These are phyloP conservation scores for Entamoeba histolytica DNA, from an alignment of 208 protist species.

Conservation along the genomic window DNA sequence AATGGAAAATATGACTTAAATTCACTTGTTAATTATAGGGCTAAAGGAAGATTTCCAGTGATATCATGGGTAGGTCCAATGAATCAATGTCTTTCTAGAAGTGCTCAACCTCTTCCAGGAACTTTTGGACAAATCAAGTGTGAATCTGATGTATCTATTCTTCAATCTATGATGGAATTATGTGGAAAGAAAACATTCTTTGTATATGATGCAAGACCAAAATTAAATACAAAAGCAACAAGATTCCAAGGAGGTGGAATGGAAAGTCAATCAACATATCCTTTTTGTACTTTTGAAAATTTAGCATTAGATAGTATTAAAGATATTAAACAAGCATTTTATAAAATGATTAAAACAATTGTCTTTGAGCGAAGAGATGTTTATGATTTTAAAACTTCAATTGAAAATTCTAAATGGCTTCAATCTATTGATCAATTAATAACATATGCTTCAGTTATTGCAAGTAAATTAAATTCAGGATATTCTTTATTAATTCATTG, in stretches of 20 bases:
- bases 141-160: not conserved
- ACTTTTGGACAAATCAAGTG: not conserved
- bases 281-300: not conserved
- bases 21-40: not conserved
- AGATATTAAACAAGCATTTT: conserved; percentile 32
- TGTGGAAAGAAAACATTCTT: not conserved
- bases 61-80: not conserved
- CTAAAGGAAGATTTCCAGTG: not conserved
- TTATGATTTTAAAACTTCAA: not conserved
- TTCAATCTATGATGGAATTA: not conserved
- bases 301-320: conserved; percentile 38
- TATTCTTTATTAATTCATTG: conserved; percentile 37
- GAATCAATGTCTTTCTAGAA: not conserved
- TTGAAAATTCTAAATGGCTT: conserved; percentile 35
- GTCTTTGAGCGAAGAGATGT: not conserved
- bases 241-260: not conserved
- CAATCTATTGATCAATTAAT: conserved; percentile 26
- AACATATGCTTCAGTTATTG: not conserved
- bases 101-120: not conserved
- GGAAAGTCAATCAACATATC: not conserved
- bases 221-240: not conserved
- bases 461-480: not conserved
- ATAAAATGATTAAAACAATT: conserved; percentile 20
- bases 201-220: conserved; percentile 18
- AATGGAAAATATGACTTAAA: not conserved